Evolutionary conservation across 2,329 filamentous ascomycete species (phyloP).

Genomic region (Chaetomium sp.): DNA sequence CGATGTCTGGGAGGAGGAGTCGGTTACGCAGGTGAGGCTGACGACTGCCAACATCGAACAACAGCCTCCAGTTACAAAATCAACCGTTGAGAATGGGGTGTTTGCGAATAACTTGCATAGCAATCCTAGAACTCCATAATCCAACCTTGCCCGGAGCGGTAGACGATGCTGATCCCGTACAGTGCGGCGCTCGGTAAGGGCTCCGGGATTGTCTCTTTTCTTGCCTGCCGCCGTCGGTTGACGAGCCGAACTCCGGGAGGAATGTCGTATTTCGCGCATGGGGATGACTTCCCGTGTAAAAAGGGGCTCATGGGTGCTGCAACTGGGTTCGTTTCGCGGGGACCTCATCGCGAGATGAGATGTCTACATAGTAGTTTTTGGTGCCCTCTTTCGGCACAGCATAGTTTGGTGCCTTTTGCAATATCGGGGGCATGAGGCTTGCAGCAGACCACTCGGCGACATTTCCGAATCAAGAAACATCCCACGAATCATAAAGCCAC

Average conservation of each 20-base stretch:
- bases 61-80: too few relatives aligned
- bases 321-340: background rate
- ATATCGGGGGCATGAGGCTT: conserved; percentile 1
- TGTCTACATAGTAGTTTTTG: background rate
- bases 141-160: background rate
- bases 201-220: background rate
- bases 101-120: background rate
- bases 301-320: too few relatives aligned
- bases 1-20: too few relatives aligned
- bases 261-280: too few relatives aligned
- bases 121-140: background rate
- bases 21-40: too few relatives aligned
- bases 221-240: background rate
- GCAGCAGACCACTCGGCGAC: conserved; percentile 5
- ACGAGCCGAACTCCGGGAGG: background rate
- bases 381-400: background rate
- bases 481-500: background rate
- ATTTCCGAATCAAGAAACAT: conserved; percentile 9
- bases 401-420: background rate
- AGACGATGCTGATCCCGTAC: background rate
- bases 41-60: too few relatives aligned
- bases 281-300: too few relatives aligned
- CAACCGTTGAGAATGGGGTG: too few relatives aligned
- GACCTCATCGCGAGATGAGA: background rate
- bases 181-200: background rate